Evolutionary conservation across 164 flowering plant species (phyloP).

Genomic region (Annona squamosa): DNA sequence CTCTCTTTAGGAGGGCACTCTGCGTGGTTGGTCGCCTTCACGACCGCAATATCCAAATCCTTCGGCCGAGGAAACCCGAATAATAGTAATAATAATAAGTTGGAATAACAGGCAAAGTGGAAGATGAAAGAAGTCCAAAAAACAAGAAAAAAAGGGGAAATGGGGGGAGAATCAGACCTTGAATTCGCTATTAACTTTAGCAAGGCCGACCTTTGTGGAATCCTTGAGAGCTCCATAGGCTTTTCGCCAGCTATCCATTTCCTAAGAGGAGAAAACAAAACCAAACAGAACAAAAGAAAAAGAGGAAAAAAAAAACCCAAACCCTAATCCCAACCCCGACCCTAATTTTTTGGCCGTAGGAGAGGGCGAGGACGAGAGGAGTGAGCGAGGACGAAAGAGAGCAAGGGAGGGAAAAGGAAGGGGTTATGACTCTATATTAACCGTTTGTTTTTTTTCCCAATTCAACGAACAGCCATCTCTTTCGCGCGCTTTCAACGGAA

Average conservation of each 20-base stretch:
- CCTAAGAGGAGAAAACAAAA: not conserved
- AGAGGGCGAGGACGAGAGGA: not conserved
- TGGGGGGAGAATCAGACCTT: conserved; percentile 28
- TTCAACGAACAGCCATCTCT: not conserved
- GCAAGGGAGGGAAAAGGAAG: not conserved
- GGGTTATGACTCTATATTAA: not conserved
- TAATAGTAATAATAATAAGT: not conserved
- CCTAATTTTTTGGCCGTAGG: not conserved
- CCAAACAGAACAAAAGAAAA: too few relatives aligned
- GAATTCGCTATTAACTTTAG: conserved; percentile 73
- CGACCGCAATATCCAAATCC: conserved; percentile 85
- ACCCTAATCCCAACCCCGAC: not conserved
- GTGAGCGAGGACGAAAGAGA: not conserved
- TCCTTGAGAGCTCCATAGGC: conserved; percentile 82
- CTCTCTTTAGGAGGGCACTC: conserved; percentile 81
- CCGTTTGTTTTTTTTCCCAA: not conserved
- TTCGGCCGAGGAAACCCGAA: conserved; percentile 10
- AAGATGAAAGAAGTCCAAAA: not conserved
- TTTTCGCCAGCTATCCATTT: conserved; percentile 61
- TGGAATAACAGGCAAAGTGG: not conserved
- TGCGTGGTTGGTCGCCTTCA: conserved; percentile 84
- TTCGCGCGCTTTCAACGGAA: not conserved
- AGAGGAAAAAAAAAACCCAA: not conserved
- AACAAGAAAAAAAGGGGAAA: not conserved
- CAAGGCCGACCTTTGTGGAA: conserved; percentile 70